Conservation (phyloP, 768 basidiomycete genomes). For the Rhizopogon rudus region DNA sequence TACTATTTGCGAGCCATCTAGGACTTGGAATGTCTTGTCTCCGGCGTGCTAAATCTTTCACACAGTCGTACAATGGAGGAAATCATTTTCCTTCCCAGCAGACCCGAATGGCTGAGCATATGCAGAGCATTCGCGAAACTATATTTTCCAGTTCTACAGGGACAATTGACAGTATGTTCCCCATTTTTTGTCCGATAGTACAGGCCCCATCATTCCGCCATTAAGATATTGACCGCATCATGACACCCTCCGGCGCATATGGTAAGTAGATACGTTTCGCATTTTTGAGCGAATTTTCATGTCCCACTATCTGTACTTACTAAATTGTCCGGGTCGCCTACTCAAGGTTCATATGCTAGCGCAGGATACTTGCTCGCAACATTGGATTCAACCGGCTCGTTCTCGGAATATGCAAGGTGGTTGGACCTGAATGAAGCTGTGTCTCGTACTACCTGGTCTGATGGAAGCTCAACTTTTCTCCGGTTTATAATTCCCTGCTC, state of each 20-base stretch:
- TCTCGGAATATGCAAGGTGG: slow-evolving; percentile 53
- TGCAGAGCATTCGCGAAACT: slow-evolving; percentile 47
- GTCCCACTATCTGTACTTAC: not conserved
- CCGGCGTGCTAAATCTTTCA: not conserved
- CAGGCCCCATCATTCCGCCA: not conserved
- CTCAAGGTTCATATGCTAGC: slow-evolving; percentile 60
- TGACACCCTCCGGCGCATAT: slow-evolving; percentile 53
- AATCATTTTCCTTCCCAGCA: slow-evolving; percentile 49
- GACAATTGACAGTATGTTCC: slow-evolving; percentile 45
- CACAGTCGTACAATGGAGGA: slow-evolving; percentile 65
- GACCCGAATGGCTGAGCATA: slow-evolving; percentile 37
- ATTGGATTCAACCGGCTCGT: slow-evolving; percentile 32
- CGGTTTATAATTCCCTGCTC: slow-evolving; percentile 34
- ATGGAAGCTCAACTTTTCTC: slow-evolving; percentile 38
- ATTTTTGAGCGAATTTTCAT: not conserved
- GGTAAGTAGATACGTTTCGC: slow-evolving; percentile 31
- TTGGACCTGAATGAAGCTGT: slow-evolving; percentile 64
- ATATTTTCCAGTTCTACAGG: slow-evolving; percentile 59
- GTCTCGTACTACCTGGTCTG: slow-evolving; percentile 56
- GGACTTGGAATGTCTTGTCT: not conserved
- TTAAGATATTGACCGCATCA: slow-evolving; percentile 51
- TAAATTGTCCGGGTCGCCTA: slow-evolving; percentile 2
- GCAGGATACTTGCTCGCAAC: slow-evolving; percentile 58
- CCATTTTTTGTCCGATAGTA: not conserved
- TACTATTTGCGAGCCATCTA: not conserved